A percentile compares a stretch with the other conserved stretches of the same genome.
These are phyloP conservation scores for Triangularia verruculosa DNA, from an alignment of 2,329 filamentous ascomycete genomes.

Conservation along the genomic window DNA sequence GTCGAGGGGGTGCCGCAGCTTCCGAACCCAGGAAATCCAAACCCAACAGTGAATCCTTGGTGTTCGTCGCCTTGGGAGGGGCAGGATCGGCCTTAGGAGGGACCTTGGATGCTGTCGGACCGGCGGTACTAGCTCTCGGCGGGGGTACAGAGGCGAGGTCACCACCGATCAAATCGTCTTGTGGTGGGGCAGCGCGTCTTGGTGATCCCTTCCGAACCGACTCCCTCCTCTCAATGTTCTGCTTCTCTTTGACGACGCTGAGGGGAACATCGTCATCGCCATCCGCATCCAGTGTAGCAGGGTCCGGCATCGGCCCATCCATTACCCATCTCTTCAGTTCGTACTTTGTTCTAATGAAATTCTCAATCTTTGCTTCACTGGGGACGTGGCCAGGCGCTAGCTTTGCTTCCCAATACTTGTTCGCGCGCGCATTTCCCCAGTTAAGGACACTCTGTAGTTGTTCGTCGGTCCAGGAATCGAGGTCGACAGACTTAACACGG, in stretches of 20 bases:
- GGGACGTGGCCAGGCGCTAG: slow-evolving; percentile 86
- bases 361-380: slow-evolving; percentile 97
- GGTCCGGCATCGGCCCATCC: slow-evolving; percentile 92
- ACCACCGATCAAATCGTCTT: slow-evolving; percentile 80
- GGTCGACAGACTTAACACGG: slow-evolving; percentile 94
- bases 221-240: slow-evolving; percentile 58
- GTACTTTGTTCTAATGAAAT: slow-evolving; percentile 99
- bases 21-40: slow-evolving; percentile 85
- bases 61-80: slow-evolving; percentile 65
- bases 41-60: slow-evolving; percentile 86
- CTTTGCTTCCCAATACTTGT: slow-evolving; percentile 99
- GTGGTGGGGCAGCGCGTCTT: slow-evolving; percentile 39
- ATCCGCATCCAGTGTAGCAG: slow-evolving; percentile 77
- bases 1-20: slow-evolving; percentile 67
- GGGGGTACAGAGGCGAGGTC: slow-evolving; percentile 47
- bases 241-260: slow-evolving; percentile 64
- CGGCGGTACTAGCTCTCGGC: slow-evolving; percentile 71
- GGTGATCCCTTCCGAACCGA: slow-evolving; percentile 58
- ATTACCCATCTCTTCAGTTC: slow-evolving; percentile 99
- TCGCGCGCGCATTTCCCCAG: slow-evolving; percentile 95
- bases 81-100: slow-evolving; percentile 62
- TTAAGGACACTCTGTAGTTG: slow-evolving; percentile 89
- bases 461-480: slow-evolving; percentile 98
- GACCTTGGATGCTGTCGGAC: slow-evolving; percentile 58
- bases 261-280: slow-evolving; percentile 78